Evolutionary conservation across 805 yeast species (phyloP).

Genomic region (Ogataea zsoltii): DNA sequence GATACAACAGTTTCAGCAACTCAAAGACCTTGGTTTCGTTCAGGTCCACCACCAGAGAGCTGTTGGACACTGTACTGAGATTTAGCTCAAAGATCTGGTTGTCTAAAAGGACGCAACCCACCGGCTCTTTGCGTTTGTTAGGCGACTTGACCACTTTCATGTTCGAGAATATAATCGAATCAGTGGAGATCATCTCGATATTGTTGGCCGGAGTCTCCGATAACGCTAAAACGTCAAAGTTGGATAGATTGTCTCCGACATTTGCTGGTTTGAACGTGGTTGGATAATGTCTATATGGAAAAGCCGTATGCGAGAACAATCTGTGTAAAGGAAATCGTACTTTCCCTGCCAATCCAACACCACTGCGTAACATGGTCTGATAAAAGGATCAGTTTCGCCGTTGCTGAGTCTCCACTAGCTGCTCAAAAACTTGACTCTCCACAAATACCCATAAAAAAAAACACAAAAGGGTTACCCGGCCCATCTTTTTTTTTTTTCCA

Average conservation of each 20-base stretch:
- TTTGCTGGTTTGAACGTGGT: constrained; percentile 35
- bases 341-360: too few species aligned
- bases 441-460: too few species aligned
- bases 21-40: constrained; percentile 41
- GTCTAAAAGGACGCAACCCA: constrained; percentile 51
- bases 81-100: constrained; percentile 65
- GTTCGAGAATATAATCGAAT: constrained; percentile 62
- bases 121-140: constrained; percentile 36
- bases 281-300: constrained; percentile 9
- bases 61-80: constrained; percentile 29
- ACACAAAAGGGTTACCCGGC: too few species aligned
- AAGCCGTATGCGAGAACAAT: not conserved
- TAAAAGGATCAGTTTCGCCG: too few species aligned
- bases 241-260: constrained; percentile 39
- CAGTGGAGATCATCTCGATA: constrained; percentile 48
- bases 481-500: too few species aligned
- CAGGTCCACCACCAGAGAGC: constrained; percentile 44
- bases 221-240: constrained; percentile 46
- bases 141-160: constrained; percentile 49
- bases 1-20: constrained; percentile 57
- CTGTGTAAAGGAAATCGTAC: not conserved
- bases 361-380: too few species aligned
- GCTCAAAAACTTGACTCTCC: too few species aligned
- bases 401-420: too few species aligned
- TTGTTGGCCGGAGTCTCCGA: constrained; percentile 48